A percentile compares a stretch with the other conserved stretches of the same genome.
These are phyloP conservation scores for Hymenoscyphus scutula DNA, from an alignment of 2,329 filamentous ascomycete species.

Conservation along the genomic window DNA sequence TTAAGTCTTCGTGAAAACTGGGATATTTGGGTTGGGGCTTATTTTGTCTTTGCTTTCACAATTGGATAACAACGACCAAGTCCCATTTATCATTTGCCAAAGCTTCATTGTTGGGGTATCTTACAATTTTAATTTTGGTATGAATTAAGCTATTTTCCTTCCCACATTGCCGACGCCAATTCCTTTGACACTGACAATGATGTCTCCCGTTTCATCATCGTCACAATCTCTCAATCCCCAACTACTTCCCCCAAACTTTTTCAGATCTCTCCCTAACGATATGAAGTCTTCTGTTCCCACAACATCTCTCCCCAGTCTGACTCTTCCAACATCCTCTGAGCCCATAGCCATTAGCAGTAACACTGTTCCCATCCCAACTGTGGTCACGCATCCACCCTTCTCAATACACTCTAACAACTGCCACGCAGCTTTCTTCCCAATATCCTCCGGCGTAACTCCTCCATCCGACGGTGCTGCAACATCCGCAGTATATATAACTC, in stretches of 20 bases:
- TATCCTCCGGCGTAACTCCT: conserved; percentile 82
- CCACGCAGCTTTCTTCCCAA: conserved; percentile 83
- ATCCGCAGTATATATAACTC: conserved; percentile 86
- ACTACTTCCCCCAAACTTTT: conserved; percentile 82
- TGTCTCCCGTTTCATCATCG: conserved; percentile 60
- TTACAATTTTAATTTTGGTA: conserved; percentile 10
- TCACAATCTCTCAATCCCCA: conserved; percentile 83
- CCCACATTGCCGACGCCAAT: conserved; percentile 93
- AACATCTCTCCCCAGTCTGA: conserved; percentile 78
- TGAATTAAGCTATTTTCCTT: conserved; percentile 69
- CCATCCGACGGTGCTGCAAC: conserved; percentile 71
- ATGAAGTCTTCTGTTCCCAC: conserved; percentile 79
- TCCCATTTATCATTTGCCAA: neutral
- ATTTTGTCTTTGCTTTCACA: conserved; percentile 7
- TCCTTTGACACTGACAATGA: conserved; percentile 89
- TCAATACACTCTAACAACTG: conserved; percentile 82
- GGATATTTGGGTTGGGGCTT: neutral
- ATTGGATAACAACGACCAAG: neutral
- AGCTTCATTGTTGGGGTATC: neutral
- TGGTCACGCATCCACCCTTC: conserved; percentile 77
- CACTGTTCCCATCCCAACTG: conserved; percentile 69
- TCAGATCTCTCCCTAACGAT: conserved; percentile 77
- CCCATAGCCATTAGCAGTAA: conserved; percentile 97
- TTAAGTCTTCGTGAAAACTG: conserved; percentile 35
- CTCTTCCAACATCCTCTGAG: conserved; percentile 85